phyloP scores from a whole-genome alignment of 257 asterid genomes.

The Fraxinus anomala region DNA sequence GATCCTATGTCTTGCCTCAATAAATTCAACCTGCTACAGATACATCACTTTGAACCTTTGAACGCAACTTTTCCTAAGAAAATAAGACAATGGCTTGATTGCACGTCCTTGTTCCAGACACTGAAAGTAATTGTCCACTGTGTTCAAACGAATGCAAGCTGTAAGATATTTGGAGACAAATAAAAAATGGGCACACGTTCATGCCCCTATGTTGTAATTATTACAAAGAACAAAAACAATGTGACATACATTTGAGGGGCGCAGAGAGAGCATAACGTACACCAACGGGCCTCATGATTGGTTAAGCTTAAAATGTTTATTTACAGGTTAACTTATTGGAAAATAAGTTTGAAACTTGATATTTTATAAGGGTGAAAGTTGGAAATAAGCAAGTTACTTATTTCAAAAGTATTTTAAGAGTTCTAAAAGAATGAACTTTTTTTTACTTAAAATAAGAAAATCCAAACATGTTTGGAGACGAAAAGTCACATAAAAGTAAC shows the following conservation, averaged over 20 bases:
- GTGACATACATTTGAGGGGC: not conserved
- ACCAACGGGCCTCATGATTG: not conserved
- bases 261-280: not conserved
- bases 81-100: slow-evolving; percentile 56
- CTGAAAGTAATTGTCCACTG: slow-evolving; percentile 73
- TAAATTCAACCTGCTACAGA: slow-evolving; percentile 40
- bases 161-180: slow-evolving; percentile 8
- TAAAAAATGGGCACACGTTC: not conserved
- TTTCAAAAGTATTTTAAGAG: no score
- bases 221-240: not conserved
- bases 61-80: slow-evolving; percentile 70
- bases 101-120: slow-evolving; percentile 81
- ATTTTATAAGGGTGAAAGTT: no score
- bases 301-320: no score
- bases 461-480: no score
- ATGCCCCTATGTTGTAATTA: not conserved
- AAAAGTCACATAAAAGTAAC: no score
- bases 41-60: slow-evolving; percentile 35
- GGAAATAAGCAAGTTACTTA: no score
- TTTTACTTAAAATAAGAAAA: no score
- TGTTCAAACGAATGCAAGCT: not conserved
- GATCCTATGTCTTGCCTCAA: not conserved
- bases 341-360: no score
- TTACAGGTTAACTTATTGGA: no score
- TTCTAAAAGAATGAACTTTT: no score